phyloP scores from a whole-genome alignment of 2,329 filamentous ascomycete species.

The Monosporascus sp. region DNA sequence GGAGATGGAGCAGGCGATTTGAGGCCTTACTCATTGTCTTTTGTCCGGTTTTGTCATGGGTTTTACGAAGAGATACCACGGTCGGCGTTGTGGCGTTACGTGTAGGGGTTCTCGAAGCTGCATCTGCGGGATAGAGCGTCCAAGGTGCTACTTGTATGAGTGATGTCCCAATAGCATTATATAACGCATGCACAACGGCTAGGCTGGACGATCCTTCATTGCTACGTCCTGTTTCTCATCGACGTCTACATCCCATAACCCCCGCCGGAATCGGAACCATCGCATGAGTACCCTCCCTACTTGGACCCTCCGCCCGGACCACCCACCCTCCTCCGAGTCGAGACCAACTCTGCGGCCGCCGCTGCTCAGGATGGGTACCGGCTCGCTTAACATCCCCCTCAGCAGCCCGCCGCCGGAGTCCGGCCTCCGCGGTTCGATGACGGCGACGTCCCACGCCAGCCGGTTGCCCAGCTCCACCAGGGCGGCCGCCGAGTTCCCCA shows the following conservation, averaged over 20 bases:
- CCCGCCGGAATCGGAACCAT: slow-evolving; percentile 56
- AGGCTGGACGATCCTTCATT: not conserved
- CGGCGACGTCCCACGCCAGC: slow-evolving; percentile 35
- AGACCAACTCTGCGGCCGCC: slow-evolving; percentile 37
- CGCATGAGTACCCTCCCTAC: slow-evolving; percentile 52
- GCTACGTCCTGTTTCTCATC: not conserved
- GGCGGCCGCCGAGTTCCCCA: slow-evolving; percentile 56
- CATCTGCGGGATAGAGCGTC: not conserved
- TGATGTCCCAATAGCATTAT: not conserved
- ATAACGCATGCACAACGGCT: not conserved
- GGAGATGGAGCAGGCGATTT: slow-evolving; percentile 92
- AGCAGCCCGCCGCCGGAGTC: slow-evolving; percentile 10
- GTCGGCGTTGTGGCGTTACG: slow-evolving; percentile 32
- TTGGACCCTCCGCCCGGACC: slow-evolving; percentile 54
- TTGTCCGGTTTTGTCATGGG: slow-evolving; percentile 20
- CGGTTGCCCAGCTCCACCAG: slow-evolving; percentile 56
- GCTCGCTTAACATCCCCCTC: slow-evolving; percentile 39
- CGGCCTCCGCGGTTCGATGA: slow-evolving; percentile 40
- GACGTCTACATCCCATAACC: slow-evolving; percentile 25
- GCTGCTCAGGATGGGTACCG: slow-evolving; percentile 58
- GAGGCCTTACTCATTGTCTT: slow-evolving; percentile 10
- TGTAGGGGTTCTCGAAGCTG: not conserved
- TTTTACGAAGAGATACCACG: slow-evolving; percentile 33
- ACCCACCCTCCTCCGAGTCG: slow-evolving; percentile 43
- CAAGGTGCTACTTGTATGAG: not conserved